Evolutionary conservation across 768 basidiomycete species (phyloP).

Genomic region (Agaricus blazei): DNA sequence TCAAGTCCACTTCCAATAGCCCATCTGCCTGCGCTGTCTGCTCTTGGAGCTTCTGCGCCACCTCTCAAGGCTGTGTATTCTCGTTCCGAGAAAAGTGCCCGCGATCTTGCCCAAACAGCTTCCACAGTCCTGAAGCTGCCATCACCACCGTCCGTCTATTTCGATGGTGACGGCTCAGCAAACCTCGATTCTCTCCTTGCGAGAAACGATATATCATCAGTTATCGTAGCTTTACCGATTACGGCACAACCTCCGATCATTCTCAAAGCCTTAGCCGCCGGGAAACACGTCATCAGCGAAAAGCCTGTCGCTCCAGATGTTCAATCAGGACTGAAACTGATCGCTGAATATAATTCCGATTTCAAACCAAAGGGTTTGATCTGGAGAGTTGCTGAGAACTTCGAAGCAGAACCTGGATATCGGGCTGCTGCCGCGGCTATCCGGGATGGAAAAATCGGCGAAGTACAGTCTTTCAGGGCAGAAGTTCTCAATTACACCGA

Average conservation of each 20-base stretch:
- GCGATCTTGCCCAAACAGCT: constrained; percentile 46
- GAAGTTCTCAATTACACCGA: constrained; percentile 49
- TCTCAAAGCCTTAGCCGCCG: constrained; percentile 56
- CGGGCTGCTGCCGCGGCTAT: constrained; percentile 45
- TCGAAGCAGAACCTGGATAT: constrained; percentile 59
- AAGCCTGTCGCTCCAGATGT: constrained; percentile 81
- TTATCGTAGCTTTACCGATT: constrained; percentile 78
- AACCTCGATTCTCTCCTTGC: constrained; percentile 62
- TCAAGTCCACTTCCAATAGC: constrained; percentile 36
- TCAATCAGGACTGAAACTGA: constrained; percentile 53
- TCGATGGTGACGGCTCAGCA: constrained; percentile 40
- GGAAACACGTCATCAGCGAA: constrained; percentile 88
- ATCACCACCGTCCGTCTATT: constrained; percentile 44
- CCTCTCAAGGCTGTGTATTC: constrained; percentile 72
- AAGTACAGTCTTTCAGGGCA: constrained; percentile 62
- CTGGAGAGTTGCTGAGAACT: constrained; percentile 83
- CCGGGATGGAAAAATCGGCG: constrained; percentile 61
- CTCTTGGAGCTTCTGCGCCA: constrained; percentile 40
- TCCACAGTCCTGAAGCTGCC: constrained; percentile 32
- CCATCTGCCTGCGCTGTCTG: constrained; percentile 71
- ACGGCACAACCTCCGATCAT: constrained; percentile 66
- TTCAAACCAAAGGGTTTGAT: constrained; percentile 66
- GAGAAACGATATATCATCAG: constrained; percentile 63
- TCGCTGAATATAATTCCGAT: constrained; percentile 57
- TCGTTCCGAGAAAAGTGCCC: constrained; percentile 58